Evolutionary conservation across 495 filamentous ascomycete species (phyloP).

Genomic region (Talaromyces trachyspermus): DNA sequence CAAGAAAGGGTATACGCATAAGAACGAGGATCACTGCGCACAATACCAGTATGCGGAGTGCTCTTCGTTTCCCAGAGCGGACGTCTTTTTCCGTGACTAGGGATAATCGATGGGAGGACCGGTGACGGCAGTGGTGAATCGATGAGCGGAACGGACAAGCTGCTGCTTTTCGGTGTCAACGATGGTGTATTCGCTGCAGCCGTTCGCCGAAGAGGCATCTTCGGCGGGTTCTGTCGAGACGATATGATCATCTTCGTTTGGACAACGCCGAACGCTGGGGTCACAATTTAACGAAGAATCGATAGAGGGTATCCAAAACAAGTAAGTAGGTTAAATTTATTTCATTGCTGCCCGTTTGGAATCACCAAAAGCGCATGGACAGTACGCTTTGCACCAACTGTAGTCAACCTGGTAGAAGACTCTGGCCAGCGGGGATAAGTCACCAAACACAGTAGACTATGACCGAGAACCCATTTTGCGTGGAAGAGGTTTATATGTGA

Average conservation of each 20-base stretch:
- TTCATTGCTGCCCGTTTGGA: too few species aligned
- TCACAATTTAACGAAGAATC: background rate
- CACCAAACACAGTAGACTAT: too few species aligned
- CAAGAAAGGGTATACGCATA: conserved; percentile 7
- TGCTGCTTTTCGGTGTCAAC: conserved; percentile 6
- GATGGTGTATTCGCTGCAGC: conserved; percentile 7
- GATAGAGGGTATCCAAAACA: background rate
- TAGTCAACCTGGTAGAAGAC: too few species aligned
- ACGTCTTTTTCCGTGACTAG: conserved; percentile 47
- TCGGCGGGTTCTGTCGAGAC: conserved; percentile 13
- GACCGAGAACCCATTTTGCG: too few species aligned
- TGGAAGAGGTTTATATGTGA: too few species aligned
- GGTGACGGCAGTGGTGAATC: conserved; percentile 56
- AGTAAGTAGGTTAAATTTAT: too few species aligned
- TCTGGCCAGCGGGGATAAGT: too few species aligned
- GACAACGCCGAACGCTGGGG: background rate
- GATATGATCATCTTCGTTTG: conserved; percentile 13
- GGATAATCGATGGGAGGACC: conserved; percentile 55
- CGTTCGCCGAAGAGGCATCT: conserved; percentile 12
- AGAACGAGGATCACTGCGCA: conserved; percentile 21
- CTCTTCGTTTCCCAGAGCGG: conserved; percentile 36
- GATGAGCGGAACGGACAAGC: conserved; percentile 28
- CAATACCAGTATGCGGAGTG: conserved; percentile 39
- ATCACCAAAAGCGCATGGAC: too few species aligned
- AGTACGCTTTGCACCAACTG: too few species aligned